phyloP scores from a whole-genome alignment of 768 basidiomycete genomes.

The Suillus alpinus region DNA sequence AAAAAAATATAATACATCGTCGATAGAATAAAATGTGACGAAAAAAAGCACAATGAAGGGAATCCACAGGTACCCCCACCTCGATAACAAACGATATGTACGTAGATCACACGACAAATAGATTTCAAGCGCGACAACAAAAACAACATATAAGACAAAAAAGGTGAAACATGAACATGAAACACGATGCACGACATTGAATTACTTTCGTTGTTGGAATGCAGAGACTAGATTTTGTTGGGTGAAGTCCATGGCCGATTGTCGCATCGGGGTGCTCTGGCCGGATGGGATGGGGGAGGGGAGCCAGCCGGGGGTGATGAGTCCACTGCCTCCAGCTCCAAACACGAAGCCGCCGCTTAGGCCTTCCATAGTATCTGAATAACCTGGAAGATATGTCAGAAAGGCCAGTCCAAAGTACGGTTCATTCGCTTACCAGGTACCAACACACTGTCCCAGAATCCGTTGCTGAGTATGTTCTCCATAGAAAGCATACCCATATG shows the following conservation, averaged over 20 bases:
- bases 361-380: constrained; percentile 76
- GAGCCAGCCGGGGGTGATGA: constrained; percentile 74
- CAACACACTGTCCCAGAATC: constrained; percentile 87
- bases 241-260: constrained; percentile 24
- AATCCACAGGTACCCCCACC: neutral
- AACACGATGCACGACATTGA: neutral
- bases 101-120: neutral
- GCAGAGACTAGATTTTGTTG: constrained; percentile 25
- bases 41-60: neutral
- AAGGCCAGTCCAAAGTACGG: constrained; percentile 3
- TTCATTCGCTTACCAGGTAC: constrained; percentile 64
- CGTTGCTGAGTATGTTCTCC: constrained; percentile 76
- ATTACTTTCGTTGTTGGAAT: constrained; percentile 29
- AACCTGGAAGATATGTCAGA: constrained; percentile 46
- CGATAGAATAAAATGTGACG: neutral
- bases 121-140: neutral
- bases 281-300: constrained; percentile 62
- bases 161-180: neutral
- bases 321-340: constrained; percentile 78
- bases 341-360: constrained; percentile 84
- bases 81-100: neutral
- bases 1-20: neutral
- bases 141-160: neutral
- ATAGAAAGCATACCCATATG: constrained; percentile 60
- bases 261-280: constrained; percentile 39